Percentiles rank a stretch among this genome's conserved stretches.
Evolutionary conservation across 108 stramenopile genomes (phyloP).

Genomic region (Nannochloropsis oceanica): DNA sequence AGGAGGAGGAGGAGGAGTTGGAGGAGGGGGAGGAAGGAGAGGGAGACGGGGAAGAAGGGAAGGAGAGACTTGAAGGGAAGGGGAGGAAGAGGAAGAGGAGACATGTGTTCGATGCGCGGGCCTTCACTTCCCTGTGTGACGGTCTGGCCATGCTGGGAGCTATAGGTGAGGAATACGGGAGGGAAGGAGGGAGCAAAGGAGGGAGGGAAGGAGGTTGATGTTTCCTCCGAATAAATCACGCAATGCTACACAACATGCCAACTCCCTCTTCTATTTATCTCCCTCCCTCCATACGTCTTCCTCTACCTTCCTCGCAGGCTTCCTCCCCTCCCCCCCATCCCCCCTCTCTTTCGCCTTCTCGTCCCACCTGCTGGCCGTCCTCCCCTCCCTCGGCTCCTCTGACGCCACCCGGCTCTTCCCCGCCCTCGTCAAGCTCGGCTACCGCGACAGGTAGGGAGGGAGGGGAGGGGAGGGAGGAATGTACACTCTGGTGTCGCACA

Average conservation of each 20-base stretch:
- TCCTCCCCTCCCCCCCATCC: background rate
- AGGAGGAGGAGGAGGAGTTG: background rate
- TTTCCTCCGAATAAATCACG: background rate
- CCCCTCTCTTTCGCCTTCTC: background rate
- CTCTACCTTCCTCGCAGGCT: background rate
- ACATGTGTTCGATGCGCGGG: background rate
- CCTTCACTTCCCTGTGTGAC: background rate
- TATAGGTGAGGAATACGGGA: background rate
- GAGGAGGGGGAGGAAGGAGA: background rate
- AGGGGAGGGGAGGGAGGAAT: background rate
- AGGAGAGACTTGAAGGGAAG: no score
- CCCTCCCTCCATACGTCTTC: background rate
- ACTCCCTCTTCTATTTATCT: background rate
- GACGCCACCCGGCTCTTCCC: background rate
- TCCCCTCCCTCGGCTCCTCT: background rate
- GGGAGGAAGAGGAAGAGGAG: background rate
- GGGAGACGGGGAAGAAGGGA: background rate
- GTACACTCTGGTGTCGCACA: background rate
- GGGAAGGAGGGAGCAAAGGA: background rate
- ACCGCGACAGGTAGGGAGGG: background rate
- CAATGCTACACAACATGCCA: background rate
- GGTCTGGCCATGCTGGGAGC: background rate
- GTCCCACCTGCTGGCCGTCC: background rate
- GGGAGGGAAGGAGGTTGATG: background rate
- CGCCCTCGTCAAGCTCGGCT: background rate